phyloP scores from a whole-genome alignment of 805 yeast genomes.

The Spathaspora boniae region DNA sequence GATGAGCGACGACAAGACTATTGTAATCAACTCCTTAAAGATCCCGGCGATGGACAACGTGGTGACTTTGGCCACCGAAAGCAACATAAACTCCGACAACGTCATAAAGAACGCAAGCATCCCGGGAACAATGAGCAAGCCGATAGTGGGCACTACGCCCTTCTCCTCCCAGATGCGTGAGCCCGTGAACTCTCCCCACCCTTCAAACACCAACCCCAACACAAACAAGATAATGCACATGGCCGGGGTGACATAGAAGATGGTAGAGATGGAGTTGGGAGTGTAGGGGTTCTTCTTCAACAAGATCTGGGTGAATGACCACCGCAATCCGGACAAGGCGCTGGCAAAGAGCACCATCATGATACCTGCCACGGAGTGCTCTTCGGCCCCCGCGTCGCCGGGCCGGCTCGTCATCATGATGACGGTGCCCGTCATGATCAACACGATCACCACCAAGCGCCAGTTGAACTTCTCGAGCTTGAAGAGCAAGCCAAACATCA shows the following conservation, averaged over 20 bases:
- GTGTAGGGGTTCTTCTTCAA: constrained; percentile 55
- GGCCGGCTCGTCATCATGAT: constrained; percentile 71
- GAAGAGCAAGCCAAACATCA: constrained; percentile 82
- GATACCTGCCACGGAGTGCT: constrained; percentile 52
- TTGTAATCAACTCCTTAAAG: constrained; percentile 86
- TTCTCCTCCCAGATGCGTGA: constrained; percentile 64
- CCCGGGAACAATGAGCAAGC: constrained; percentile 75
- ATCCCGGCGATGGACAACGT: constrained; percentile 91
- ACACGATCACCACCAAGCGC: constrained; percentile 65
- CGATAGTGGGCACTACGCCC: constrained; percentile 53
- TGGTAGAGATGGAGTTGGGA: constrained; percentile 78
- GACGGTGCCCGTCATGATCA: constrained; percentile 80
- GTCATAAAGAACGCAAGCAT: constrained; percentile 87
- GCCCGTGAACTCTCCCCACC: constrained; percentile 47
- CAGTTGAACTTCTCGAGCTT: constrained; percentile 70
- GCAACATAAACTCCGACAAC: constrained; percentile 75
- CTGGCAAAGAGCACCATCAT: constrained; percentile 73
- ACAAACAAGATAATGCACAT: constrained; percentile 65
- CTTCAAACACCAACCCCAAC: constrained; percentile 70
- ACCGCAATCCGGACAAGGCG: constrained; percentile 81
- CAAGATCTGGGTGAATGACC: constrained; percentile 91
- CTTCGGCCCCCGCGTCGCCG: constrained; percentile 13
- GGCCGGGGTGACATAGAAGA: constrained; percentile 78
- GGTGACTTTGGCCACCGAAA: constrained; percentile 77
- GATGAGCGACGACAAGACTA: constrained; percentile 61